Conservation (phyloP, 2,329 filamentous ascomycete genomes). For the Pseudogymnoascus sp. region DNA sequence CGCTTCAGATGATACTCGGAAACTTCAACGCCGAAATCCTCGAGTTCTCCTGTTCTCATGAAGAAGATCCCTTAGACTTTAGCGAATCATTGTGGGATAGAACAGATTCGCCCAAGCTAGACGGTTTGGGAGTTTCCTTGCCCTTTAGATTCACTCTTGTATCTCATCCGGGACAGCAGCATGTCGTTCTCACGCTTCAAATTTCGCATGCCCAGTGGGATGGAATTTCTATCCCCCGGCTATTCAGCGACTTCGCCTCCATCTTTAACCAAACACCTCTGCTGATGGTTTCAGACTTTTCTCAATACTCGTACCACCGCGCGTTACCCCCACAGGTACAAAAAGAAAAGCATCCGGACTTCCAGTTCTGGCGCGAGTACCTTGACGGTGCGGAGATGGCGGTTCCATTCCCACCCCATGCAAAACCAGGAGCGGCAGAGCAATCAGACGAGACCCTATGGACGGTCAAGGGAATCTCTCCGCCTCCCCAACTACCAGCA, state of each 20-base stretch:
- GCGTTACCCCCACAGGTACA: background rate
- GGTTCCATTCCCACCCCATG: background rate
- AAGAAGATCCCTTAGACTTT: background rate
- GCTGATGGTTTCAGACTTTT: background rate
- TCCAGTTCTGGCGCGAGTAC: background rate
- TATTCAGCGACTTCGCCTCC: background rate
- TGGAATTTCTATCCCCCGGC: background rate
- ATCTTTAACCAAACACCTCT: background rate
- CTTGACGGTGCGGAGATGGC: background rate
- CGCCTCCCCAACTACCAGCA: background rate
- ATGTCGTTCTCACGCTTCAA: background rate
- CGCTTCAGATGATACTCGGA: constrained; percentile 11
- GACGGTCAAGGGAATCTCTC: background rate
- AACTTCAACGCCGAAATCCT: background rate
- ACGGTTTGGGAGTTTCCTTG: background rate
- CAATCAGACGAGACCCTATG: background rate
- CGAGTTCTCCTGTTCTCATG: background rate
- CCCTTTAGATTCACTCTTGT: background rate
- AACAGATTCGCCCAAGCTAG: background rate
- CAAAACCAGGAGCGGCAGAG: background rate
- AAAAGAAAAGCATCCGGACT: background rate
- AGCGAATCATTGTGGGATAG: background rate
- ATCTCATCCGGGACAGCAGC: background rate
- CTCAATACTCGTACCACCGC: background rate
- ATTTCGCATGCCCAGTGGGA: constrained; percentile 8